Evolutionary conservation across 2,329 filamentous ascomycete species (phyloP).

Genomic region (Fusarium temperatum): DNA sequence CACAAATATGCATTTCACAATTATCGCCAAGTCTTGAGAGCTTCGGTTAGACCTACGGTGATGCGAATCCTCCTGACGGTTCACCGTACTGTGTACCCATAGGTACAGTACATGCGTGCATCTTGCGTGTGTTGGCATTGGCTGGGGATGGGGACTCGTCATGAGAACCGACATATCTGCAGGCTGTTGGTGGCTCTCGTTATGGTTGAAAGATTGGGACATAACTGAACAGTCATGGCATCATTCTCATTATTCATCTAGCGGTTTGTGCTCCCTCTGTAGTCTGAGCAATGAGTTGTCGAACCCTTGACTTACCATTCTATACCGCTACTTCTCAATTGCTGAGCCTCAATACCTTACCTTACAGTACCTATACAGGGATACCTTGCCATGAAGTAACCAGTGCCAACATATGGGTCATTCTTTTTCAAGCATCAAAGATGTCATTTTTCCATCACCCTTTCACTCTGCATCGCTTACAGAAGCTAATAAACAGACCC

Average conservation of each 20-base stretch:
- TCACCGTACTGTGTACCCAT: slow-evolving; percentile 3
- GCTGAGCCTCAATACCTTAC: not conserved
- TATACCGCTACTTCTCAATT: not conserved
- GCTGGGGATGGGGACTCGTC: slow-evolving; percentile 8
- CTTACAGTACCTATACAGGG: slow-evolving; percentile 2
- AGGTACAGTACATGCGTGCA: not conserved
- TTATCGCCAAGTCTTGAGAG: not conserved
- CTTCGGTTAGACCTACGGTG: not conserved
- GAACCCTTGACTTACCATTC: not conserved
- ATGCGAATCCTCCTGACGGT: slow-evolving; percentile 9
- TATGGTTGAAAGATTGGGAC: not conserved
- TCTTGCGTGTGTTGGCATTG: slow-evolving; percentile 12
- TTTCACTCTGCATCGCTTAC: slow-evolving; percentile 1
- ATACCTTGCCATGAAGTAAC: slow-evolving; percentile 5
- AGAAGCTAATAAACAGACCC: slow-evolving; percentile 8
- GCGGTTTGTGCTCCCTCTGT: not conserved
- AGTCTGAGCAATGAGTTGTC: not conserved
- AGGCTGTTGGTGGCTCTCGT: not conserved
- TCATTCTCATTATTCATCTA: not conserved
- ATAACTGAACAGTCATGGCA: not conserved
- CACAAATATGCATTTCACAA: not conserved
- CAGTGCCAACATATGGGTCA: not conserved
- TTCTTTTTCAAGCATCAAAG: not conserved
- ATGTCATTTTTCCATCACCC: slow-evolving; percentile 26
- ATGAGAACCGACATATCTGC: not conserved